A percentile compares a stretch with the other conserved stretches of the same genome.
Conservation (phyloP, 2,329 filamentous ascomycete species). For the Paramyrothecium roridum region DNA sequence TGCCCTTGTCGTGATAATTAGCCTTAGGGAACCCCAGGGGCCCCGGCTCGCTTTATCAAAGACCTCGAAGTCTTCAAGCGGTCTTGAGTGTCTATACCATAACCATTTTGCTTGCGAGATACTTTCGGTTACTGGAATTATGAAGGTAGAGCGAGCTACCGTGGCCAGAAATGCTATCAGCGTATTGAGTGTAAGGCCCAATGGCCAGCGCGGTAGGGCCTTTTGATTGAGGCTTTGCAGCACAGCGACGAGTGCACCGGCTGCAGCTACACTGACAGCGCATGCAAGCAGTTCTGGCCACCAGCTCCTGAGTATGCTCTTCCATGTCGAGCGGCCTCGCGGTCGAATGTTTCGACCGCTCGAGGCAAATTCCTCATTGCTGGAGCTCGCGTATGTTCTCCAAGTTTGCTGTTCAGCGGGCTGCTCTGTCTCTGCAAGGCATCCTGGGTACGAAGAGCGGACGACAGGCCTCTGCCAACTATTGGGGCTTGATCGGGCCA, state of each 20-base stretch:
- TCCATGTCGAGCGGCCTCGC: too few relatives aligned
- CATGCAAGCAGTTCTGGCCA: neutral
- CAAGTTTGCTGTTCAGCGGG: too few relatives aligned
- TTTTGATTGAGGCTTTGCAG: constrained; percentile 12
- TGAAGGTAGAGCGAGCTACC: constrained; percentile 14
- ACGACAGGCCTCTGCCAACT: too few relatives aligned
- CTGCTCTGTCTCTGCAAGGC: too few relatives aligned
- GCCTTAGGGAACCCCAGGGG: constrained; percentile 10
- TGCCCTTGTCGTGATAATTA: neutral
- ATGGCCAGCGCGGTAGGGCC: constrained; percentile 14
- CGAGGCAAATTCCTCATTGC: too few relatives aligned
- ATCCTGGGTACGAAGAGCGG: too few relatives aligned
- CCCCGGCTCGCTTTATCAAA: constrained; percentile 13
- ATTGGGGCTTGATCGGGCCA: too few relatives aligned
- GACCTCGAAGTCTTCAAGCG: constrained; percentile 8
- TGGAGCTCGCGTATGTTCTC: too few relatives aligned
- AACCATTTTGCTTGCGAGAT: constrained; percentile 17
- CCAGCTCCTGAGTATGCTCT: neutral
- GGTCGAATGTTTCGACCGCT: too few relatives aligned
- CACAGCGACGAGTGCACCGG: constrained; percentile 16
- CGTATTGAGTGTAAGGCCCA: constrained; percentile 23
- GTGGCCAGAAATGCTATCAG: constrained; percentile 21
- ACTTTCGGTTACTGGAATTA: constrained; percentile 18
- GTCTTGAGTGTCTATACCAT: constrained; percentile 8
- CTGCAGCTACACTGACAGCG: neutral